Evolutionary conservation across 208 protist genomes (phyloP).

Genomic region (Acanthamoeba lenticulata): DNA sequence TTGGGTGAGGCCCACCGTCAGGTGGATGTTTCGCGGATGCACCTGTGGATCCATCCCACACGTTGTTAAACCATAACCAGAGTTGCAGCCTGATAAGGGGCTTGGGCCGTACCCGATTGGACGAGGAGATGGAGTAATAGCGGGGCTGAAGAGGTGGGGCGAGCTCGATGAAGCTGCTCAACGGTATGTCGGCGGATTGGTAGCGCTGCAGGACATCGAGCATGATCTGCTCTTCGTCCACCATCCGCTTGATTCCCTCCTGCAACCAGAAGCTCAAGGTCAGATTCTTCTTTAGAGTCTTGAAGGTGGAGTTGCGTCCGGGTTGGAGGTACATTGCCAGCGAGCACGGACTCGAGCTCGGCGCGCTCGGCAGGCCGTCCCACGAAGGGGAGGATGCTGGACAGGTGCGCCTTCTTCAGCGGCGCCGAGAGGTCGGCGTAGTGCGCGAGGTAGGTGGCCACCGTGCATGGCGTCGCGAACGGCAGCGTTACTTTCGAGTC

Average conservation of each 20-base stretch:
- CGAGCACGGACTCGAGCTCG: not conserved
- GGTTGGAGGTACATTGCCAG: not conserved
- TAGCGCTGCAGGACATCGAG: not conserved
- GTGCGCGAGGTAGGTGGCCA: not conserved
- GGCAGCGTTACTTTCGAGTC: not conserved
- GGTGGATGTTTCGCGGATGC: not conserved
- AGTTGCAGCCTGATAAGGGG: no score
- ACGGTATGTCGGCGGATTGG: not conserved
- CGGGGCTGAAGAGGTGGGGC: conserved; percentile 14
- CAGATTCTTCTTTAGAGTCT: not conserved
- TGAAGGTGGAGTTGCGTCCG: no score
- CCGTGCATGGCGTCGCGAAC: not conserved
- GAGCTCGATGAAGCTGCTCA: conserved; percentile 7
- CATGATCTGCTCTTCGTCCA: not conserved
- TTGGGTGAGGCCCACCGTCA: not conserved
- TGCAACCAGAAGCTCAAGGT: not conserved
- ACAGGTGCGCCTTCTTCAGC: conserved; percentile 13
- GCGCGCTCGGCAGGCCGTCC: not conserved
- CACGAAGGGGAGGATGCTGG: not conserved
- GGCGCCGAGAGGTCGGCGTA: conserved; percentile 10
- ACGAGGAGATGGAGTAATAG: conserved; percentile 67
- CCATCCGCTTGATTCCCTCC: not conserved
- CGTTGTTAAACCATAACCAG: no score
- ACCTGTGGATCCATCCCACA: no score
- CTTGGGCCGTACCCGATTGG: not conserved